Evolutionary conservation across 1,139 yeast genomes (phyloP).

Genomic region (Zygosaccharomyces pseudobailii): DNA sequence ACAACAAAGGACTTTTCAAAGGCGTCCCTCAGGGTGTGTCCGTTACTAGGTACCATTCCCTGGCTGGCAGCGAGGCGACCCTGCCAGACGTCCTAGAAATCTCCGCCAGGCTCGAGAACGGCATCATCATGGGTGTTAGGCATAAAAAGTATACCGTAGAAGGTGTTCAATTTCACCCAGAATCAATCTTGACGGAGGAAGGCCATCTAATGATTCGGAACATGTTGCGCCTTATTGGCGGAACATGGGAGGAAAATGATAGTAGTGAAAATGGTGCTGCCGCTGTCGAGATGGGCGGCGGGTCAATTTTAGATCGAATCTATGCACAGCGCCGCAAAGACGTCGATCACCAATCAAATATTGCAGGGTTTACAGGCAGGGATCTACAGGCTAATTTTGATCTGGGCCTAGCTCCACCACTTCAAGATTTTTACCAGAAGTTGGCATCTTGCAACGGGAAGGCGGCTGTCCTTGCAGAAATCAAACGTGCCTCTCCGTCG

Average conservation of each 20-base stretch:
- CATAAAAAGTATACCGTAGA: constrained; percentile 83
- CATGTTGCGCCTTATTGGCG: constrained; percentile 65
- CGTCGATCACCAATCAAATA: constrained; percentile 45
- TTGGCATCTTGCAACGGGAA: constrained; percentile 37
- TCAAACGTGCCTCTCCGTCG: constrained; percentile 97
- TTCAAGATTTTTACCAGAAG: constrained; percentile 63
- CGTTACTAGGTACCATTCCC: constrained; percentile 90
- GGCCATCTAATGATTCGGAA: constrained; percentile 89
- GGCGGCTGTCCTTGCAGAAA: constrained; percentile 76
- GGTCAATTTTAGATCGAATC: constrained; percentile 67
- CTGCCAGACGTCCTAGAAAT: constrained; percentile 81
- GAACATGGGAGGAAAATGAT: constrained; percentile 65
- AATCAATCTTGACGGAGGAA: constrained; percentile 87
- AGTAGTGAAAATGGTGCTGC: constrained; percentile 7
- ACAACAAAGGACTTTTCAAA: constrained; percentile 76
- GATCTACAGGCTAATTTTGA: constrained; percentile 57
- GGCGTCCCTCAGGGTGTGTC: constrained; percentile 88
- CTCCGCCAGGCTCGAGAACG: constrained; percentile 75
- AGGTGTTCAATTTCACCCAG: constrained; percentile 98
- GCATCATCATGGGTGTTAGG: constrained; percentile 92
- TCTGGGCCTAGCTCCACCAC: constrained; percentile 72
- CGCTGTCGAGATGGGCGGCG: constrained; percentile 8
- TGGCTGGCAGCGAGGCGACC: constrained; percentile 72
- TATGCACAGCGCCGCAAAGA: constrained; percentile 68
- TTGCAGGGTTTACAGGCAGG: constrained; percentile 68